Conservation (phyloP, 768 basidiomycete species). For the Hypholoma fasciculare region DNA sequence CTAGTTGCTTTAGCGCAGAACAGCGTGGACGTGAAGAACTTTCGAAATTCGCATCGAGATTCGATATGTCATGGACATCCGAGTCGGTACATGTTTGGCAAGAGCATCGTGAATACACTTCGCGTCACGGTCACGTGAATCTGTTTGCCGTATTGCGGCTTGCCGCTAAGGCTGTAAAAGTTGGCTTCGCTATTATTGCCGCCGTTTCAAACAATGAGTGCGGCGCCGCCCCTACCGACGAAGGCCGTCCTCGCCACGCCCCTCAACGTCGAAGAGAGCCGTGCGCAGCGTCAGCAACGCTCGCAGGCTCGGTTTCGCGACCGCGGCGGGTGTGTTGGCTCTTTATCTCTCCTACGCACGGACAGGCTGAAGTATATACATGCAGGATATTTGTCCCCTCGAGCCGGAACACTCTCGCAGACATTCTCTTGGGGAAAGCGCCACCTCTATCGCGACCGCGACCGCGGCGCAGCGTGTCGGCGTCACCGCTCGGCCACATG, state of each 20-base stretch:
- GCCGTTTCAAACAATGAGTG: no score
- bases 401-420: slow-evolving; percentile 45
- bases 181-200: background rate
- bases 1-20: background rate
- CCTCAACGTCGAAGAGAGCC: slow-evolving; percentile 55
- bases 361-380: background rate
- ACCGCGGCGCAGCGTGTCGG: slow-evolving; percentile 25
- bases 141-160: background rate
- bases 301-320: slow-evolving; percentile 70
- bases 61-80: no score
- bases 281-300: slow-evolving; percentile 57
- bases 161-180: background rate
- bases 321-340: slow-evolving; percentile 55
- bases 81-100: no score
- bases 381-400: slow-evolving; percentile 55
- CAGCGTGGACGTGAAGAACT: background rate
- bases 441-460: slow-evolving; percentile 23
- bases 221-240: background rate
- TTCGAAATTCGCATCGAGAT: no score
- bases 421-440: slow-evolving; percentile 52
- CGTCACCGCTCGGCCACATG: slow-evolving; percentile 25
- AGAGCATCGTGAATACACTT: background rate
- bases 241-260: slow-evolving; percentile 22
- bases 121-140: background rate
- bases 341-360: background rate